Evolutionary conservation across 805 yeast genomes (phyloP), one percentile per base, ranked within the genome.

Genomic region (Candida dendrica): DNA sequence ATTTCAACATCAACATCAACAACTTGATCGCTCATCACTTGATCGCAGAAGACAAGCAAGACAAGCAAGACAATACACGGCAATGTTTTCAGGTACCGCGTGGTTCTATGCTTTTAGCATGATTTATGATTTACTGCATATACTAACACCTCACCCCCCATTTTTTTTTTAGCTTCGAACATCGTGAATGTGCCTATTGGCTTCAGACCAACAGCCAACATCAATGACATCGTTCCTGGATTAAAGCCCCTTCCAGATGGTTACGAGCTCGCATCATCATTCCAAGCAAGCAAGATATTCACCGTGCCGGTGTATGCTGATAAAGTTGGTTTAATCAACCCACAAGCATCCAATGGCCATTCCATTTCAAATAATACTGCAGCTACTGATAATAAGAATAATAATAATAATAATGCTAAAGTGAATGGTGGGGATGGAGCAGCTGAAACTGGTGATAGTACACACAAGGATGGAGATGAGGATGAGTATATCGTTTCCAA

Each of bases 401-500:
- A 14, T 19, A 13, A 34, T 11, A 11, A 19, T 1, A 19, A 18
- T 19, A 19, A 7, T 5, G n/a, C 11, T 5, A 14, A 33, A 6
- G 34, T 18, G 22, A 20, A 19, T 34, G 36, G 32, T 29, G 32
- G 32, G 14, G 34, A 3, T n/a, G 34, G 34, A n/a, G 14, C 15
- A 15, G 15, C 17, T 4, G 6, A n/a, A 6, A 31, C 17, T 22
- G 24, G 8, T 22, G 24, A 22, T 8, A 22, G 8, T 22, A 6
- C 8, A 8, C 24, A 22, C 24, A 22, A 22, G 8, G 8, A 22
- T 8, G 30, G 4, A 4, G 30, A 27, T 27, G 30, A 27, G n/a
- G 30, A 27, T 27, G 47, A 39, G 9, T 50, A 54, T 37, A 34
- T 31, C 11, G 19, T 46, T 1, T 11, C 30, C 6, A 40, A 46